phyloP scores from a whole-genome alignment of 2,329 filamentous ascomycete genomes.

The Cytospora schulzeri region DNA sequence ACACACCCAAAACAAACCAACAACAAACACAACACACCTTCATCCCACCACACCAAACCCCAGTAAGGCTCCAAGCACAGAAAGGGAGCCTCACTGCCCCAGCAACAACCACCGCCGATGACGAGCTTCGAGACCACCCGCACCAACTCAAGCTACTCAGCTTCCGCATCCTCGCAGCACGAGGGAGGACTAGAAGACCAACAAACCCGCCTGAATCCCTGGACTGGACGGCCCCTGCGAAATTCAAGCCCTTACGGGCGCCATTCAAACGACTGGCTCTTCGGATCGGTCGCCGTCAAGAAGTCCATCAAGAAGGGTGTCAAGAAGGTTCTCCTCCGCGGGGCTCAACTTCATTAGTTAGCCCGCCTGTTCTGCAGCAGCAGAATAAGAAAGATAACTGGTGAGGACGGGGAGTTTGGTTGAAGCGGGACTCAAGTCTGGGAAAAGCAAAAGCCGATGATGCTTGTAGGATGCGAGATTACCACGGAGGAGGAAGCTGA shows the following conservation, averaged over 20 bases:
- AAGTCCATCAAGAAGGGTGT: conserved; percentile 21
- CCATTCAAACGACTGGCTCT: conserved; percentile 27
- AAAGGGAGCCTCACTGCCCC: conserved; percentile 4
- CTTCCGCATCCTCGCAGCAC: background rate
- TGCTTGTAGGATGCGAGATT: conserved; percentile 1
- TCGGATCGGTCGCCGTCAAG: conserved; percentile 24
- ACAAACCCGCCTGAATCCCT: conserved; percentile 5
- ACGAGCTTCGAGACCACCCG: conserved; percentile 15
- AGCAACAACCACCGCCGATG: conserved; percentile 10
- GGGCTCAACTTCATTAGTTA: background rate
- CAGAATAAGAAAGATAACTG: background rate
- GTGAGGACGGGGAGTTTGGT: too few relatives aligned
- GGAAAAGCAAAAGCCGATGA: conserved; percentile 1
- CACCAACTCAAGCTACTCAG: conserved; percentile 10
- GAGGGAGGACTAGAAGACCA: background rate
- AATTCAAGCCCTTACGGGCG: conserved; percentile 24
- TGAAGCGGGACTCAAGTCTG: background rate
- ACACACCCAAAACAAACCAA: background rate
- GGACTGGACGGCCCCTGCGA: conserved; percentile 21
- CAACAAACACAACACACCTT: background rate
- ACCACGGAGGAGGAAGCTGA: conserved; percentile 19
- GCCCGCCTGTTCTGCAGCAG: too few relatives aligned
- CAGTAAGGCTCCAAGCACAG: background rate
- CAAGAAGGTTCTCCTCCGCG: conserved; percentile 12
- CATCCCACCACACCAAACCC: background rate